Conservation (phyloP, 306 rosid species). For the Cucurbita argyrosperma region DNA sequence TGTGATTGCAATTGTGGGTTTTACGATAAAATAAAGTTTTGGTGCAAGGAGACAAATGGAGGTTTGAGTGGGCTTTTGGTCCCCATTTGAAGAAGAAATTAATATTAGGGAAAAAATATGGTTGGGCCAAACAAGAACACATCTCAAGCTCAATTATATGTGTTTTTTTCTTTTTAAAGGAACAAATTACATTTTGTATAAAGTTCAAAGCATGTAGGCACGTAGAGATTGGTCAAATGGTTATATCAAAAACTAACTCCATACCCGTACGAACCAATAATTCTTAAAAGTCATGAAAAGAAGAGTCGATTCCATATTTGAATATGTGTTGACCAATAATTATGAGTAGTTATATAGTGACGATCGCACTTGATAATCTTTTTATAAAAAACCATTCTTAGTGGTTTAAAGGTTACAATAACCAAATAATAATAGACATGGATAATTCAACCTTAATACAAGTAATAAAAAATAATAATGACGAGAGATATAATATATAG, state of each 20-base stretch:
- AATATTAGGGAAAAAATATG: neutral
- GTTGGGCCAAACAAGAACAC: constrained; percentile 1
- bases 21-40: neutral
- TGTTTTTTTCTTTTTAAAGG: neutral
- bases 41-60: neutral
- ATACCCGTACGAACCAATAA: neutral
- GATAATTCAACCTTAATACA: no score
- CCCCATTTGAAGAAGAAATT: neutral
- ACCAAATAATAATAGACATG: no score
- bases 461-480: no score
- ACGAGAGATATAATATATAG: no score
- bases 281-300: neutral
- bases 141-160: neutral
- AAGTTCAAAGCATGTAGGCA: neutral
- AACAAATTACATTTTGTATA: neutral
- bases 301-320: neutral
- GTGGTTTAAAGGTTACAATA: no score
- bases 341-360: neutral
- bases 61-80: constrained; percentile 4
- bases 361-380: neutral
- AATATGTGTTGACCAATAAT: neutral
- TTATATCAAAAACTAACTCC: neutral
- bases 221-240: neutral
- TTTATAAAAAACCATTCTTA: no score
- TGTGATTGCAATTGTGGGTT: neutral